These are phyloP conservation scores for Jackrogersella multiformis DNA, from an alignment of 495 filamentous ascomycete species.

Conservation along the genomic window DNA sequence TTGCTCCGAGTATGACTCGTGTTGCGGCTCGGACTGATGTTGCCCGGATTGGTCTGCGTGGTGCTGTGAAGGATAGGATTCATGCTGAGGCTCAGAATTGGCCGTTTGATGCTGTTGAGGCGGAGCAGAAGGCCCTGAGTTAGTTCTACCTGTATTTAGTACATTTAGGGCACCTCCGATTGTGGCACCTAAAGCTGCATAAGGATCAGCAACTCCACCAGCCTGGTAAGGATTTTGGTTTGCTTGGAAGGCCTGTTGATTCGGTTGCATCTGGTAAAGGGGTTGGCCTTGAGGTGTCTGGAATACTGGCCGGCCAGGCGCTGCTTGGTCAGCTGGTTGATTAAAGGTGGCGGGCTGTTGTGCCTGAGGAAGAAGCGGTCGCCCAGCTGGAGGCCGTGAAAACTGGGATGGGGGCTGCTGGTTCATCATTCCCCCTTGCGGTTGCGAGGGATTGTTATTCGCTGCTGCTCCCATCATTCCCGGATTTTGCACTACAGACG, in stretches of 20 bases:
- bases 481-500: conserved; percentile 40
- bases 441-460: conserved; percentile 18
- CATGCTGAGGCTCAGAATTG: conserved; percentile 22
- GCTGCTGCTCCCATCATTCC: conserved; percentile 8
- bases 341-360: conserved; percentile 15
- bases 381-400: conserved; percentile 26
- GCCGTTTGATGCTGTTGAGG: conserved; percentile 18
- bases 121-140: neutral
- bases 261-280: conserved; percentile 24
- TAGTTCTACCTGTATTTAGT: neutral
- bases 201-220: conserved; percentile 20
- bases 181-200: conserved; percentile 28
- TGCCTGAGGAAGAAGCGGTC: conserved; percentile 21
- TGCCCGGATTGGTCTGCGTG: conserved; percentile 15
- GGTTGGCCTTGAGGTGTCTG: conserved; percentile 20
- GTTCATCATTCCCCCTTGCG: conserved; percentile 14
- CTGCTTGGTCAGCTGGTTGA: conserved; percentile 21
- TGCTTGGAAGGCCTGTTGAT: conserved; percentile 8
- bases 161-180: conserved; percentile 27
- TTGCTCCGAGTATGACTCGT: conserved; percentile 6
- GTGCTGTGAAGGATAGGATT: conserved; percentile 7
- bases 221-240: conserved; percentile 20
- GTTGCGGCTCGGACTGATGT: conserved; percentile 15
- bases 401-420: conserved; percentile 19
- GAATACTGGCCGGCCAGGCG: conserved; percentile 7